Evolutionary conservation across 2,329 filamentous ascomycete genomes (phyloP).

Genomic region (Stachybotrys echinatus): DNA sequence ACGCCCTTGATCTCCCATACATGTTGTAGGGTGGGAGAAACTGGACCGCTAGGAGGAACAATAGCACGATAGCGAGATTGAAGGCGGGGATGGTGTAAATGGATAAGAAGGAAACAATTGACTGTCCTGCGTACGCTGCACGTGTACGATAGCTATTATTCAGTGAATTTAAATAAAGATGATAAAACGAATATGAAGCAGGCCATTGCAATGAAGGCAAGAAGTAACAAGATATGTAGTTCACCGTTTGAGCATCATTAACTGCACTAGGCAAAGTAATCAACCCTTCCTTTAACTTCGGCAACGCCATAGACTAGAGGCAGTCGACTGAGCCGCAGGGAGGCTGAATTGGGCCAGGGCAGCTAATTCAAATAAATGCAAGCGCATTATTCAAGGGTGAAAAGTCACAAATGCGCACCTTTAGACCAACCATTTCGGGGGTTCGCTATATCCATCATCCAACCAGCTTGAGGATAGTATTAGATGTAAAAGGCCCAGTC

Average conservation of each 20-base stretch:
- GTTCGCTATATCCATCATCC: constrained; percentile 1
- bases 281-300: constrained; percentile 1
- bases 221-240: neutral
- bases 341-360: constrained; percentile 1
- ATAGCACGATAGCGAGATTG: neutral
- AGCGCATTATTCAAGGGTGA: constrained; percentile 1
- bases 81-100: neutral
- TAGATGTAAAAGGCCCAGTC: constrained; percentile 1
- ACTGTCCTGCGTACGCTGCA: neutral
- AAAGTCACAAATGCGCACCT: constrained; percentile 1
- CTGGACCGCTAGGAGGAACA: neutral
- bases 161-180: neutral
- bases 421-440: constrained; percentile 1
- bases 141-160: neutral
- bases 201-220: neutral
- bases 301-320: constrained; percentile 1
- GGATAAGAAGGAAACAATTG: neutral
- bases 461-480: constrained; percentile 1
- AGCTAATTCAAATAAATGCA: constrained; percentile 1
- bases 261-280: constrained; percentile 1
- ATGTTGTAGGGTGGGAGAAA: neutral
- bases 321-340: constrained; percentile 1
- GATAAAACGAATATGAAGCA: neutral
- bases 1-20: neutral
- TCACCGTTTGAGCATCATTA: constrained; percentile 1